Conservation (phyloP, 1,284 basidiomycete genomes). For the Coniophora puteana region DNA sequence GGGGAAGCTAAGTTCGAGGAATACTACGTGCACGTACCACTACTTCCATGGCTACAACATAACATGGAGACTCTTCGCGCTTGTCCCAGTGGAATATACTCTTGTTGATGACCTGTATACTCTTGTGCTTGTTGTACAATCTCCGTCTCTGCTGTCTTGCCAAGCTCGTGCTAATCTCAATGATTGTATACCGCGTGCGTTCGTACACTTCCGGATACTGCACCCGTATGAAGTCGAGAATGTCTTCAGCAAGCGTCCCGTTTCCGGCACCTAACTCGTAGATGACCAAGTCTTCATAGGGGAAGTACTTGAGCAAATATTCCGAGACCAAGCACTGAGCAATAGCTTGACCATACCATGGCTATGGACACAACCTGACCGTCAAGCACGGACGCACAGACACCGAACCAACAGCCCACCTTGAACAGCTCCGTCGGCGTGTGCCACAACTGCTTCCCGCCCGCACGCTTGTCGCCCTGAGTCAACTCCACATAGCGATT, state of each 20-base stretch:
- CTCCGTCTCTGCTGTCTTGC: slow-evolving; percentile 62
- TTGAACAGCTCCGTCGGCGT: slow-evolving; percentile 98
- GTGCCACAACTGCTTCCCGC: slow-evolving; percentile 97
- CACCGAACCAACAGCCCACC: slow-evolving; percentile 47
- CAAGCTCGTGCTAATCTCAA: slow-evolving; percentile 88
- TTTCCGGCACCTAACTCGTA: slow-evolving; percentile 99
- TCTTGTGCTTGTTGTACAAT: slow-evolving; percentile 33
- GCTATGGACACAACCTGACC: slow-evolving; percentile 46
- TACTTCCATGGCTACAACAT: slow-evolving; percentile 93
- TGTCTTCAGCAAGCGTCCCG: slow-evolving; percentile 88
- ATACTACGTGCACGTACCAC: no score
- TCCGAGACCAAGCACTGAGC: slow-evolving; percentile 86
- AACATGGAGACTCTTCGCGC: slow-evolving; percentile 81
- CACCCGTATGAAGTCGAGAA: slow-evolving; percentile 77
- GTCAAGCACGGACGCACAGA: slow-evolving; percentile 9
- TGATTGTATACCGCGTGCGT: slow-evolving; percentile 86
- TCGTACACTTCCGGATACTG: slow-evolving; percentile 91
- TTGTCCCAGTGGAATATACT: slow-evolving; percentile 88
- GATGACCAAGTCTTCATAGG: slow-evolving; percentile 91
- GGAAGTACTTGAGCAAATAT: slow-evolving; percentile 92
- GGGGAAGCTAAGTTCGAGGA: slow-evolving; percentile 24
- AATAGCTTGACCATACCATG: slow-evolving; percentile 91
- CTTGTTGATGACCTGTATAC: slow-evolving; percentile 73
- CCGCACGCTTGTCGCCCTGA: slow-evolving; percentile 68
- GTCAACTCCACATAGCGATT: slow-evolving; percentile 63